A percentile compares a stretch with the other conserved stretches of the same genome.
Conservation (phyloP, 768 basidiomycete species). For the Cubamyces lactineus region DNA sequence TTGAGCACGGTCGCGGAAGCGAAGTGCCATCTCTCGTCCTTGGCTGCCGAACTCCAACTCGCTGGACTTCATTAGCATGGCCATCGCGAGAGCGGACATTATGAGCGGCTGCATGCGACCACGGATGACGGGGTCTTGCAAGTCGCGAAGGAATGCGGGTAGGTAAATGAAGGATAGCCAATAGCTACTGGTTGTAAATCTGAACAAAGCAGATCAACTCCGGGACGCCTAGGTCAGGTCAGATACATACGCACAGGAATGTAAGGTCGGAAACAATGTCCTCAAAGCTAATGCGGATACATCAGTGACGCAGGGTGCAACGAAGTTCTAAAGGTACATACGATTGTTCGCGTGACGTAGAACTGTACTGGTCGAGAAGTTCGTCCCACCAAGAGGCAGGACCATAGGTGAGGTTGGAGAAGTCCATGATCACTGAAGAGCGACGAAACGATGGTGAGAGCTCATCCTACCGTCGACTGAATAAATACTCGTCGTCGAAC, state of each 20-base stretch:
- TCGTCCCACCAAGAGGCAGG: constrained; percentile 52
- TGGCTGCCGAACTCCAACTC: constrained; percentile 56
- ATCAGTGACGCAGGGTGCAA: not conserved
- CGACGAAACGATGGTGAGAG: constrained; percentile 31
- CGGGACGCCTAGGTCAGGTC: not conserved
- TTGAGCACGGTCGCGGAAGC: constrained; percentile 61
- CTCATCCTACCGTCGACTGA: constrained; percentile 35
- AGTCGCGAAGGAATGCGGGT: constrained; percentile 52
- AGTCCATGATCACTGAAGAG: constrained; percentile 27
- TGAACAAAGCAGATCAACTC: constrained; percentile 35
- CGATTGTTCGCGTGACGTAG: constrained; percentile 46
- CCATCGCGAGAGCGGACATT: constrained; percentile 68
- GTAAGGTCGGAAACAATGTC: constrained; percentile 55
- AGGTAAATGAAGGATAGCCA: constrained; percentile 73
- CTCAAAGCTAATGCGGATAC: constrained; percentile 42
- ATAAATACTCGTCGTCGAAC: constrained; percentile 36
- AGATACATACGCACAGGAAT: constrained; percentile 48
- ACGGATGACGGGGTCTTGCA: constrained; percentile 57
- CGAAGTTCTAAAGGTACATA: constrained; percentile 30
- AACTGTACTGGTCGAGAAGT: constrained; percentile 46
- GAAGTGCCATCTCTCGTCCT: constrained; percentile 62
- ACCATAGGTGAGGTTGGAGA: constrained; percentile 35
- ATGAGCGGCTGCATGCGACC: constrained; percentile 70
- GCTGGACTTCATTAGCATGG: constrained; percentile 73
- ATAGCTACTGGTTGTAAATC: constrained; percentile 65